Evolutionary conservation across 2,329 filamentous ascomycete genomes (phyloP), one percentile per base, ranked within the genome.

Genomic region (Phyllosticta ampelicida): DNA sequence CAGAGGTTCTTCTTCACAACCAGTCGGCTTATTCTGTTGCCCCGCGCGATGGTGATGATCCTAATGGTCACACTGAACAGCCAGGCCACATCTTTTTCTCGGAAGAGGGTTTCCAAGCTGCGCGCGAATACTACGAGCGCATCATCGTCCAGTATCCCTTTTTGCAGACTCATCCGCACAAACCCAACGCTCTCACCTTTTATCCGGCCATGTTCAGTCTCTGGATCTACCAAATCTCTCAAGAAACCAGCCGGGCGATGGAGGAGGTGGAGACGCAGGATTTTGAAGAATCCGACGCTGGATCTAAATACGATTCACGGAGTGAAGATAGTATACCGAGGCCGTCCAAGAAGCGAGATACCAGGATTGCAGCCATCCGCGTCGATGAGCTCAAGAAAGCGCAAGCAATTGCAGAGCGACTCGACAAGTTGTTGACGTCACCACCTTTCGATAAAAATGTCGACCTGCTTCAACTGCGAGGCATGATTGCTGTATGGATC

Each of bases 161-260:
- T 86, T 89, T 6, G 85, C 82, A 59, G 65, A 76, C 77, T 60
- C 77, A 79, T 5, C 83, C 84, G 0, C 73, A 81, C 54, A 73
- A 77, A 2, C 73, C 85, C 49, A 86, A 83, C 62, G 84, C 88
- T 10, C 68, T 87, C 44, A 84, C 89, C 61, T 95, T 96, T 69
- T 91, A 90, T 73, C 85, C 88, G 13, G 86, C 87, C 13, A 81
- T 95, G 74, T 85, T 92, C 64, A 84, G 84, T 53, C 81, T 90
- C 51, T 92, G 94, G 81, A 80, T 96, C 55, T 91, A 89, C 68
- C 83, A 87, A 61, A 77, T 85, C 1, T 82, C 88, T 66, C 77
- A 82, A 52, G 70, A 67, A 60, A 72, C 84, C 84, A 74, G 80
- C 80, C n/a, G 10, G 13, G 53, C 53, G 21, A 48, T n/a, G 13